phyloP scores from a whole-genome alignment of 2,329 filamentous ascomycete genomes.

The Trichoderma sp. region DNA sequence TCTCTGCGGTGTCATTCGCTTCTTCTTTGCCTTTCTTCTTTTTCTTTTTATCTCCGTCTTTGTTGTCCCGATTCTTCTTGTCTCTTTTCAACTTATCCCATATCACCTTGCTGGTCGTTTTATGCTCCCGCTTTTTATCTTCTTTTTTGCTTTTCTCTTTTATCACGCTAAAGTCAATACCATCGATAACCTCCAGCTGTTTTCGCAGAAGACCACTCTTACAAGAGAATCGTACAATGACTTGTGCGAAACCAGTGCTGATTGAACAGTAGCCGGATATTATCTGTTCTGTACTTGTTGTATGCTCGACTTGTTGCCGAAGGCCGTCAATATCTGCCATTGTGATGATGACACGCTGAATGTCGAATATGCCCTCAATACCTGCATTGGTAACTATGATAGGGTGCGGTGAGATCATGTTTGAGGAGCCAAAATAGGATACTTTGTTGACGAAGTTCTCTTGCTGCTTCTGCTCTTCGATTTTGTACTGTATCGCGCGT shows the following conservation, averaged over 20 bases:
- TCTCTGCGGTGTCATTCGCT: neutral
- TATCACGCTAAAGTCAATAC: conserved; percentile 6
- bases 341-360: conserved; percentile 19
- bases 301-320: conserved; percentile 10
- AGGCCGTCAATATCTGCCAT: conserved; percentile 14
- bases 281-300: conserved; percentile 5
- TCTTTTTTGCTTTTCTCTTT: conserved; percentile 3
- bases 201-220: conserved; percentile 1
- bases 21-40: neutral
- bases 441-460: neutral
- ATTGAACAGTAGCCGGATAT: conserved; percentile 20
- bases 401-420: conserved; percentile 15
- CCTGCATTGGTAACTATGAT: conserved; percentile 21
- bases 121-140: neutral
- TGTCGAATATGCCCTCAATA: conserved; percentile 20
- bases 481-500: neutral
- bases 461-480: neutral
- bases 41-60: neutral
- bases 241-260: conserved; percentile 15
- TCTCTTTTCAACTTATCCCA: neutral
- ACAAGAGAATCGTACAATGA: conserved; percentile 11
- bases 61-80: neutral
- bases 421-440: neutral
- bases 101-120: neutral
- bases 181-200: conserved; percentile 11